Conservation (phyloP, 1,284 basidiomycete genomes). For the Rhodotorula sp. region DNA sequence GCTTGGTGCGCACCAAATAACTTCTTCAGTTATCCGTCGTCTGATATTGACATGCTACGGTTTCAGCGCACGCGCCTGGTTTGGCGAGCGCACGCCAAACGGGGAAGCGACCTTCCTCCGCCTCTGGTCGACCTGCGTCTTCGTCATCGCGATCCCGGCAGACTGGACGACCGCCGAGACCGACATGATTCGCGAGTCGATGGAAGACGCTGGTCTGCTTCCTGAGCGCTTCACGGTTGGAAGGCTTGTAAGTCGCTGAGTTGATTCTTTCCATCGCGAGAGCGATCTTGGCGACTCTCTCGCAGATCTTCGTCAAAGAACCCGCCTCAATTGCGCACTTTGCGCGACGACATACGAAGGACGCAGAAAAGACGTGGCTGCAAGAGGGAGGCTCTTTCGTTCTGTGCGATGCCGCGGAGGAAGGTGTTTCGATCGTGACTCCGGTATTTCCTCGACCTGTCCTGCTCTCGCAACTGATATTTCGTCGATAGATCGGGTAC, state of each 20-base stretch:
- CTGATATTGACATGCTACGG: too few relatives aligned
- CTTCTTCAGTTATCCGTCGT: background rate
- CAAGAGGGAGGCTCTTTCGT: constrained; percentile 10
- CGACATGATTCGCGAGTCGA: constrained; percentile 5
- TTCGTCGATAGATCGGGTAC: background rate
- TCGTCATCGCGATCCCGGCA: constrained; percentile 18
- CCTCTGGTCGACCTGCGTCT: constrained; percentile 1
- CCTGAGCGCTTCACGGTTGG: background rate
- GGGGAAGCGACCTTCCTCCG: constrained; percentile 24
- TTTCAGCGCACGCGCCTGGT: constrained; percentile 23
- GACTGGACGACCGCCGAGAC: constrained; percentile 7
- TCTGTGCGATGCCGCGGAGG: constrained; percentile 15
- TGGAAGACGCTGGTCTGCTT: constrained; percentile 13
- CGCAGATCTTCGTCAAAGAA: constrained; percentile 26
- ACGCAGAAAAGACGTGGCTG: constrained; percentile 2
- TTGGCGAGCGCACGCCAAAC: background rate
- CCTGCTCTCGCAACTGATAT: too few relatives aligned
- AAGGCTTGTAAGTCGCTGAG: background rate
- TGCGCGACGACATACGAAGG: constrained; percentile 1
- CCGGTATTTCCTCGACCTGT: background rate
- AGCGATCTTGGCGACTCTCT: background rate
- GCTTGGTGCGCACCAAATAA: constrained; percentile 3
- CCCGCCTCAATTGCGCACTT: constrained; percentile 4
- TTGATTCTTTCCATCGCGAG: accelerated
- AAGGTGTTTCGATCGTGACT: constrained; percentile 16